Conservation (phyloP, 768 basidiomycete species). For the Lactarius psammicola region DNA sequence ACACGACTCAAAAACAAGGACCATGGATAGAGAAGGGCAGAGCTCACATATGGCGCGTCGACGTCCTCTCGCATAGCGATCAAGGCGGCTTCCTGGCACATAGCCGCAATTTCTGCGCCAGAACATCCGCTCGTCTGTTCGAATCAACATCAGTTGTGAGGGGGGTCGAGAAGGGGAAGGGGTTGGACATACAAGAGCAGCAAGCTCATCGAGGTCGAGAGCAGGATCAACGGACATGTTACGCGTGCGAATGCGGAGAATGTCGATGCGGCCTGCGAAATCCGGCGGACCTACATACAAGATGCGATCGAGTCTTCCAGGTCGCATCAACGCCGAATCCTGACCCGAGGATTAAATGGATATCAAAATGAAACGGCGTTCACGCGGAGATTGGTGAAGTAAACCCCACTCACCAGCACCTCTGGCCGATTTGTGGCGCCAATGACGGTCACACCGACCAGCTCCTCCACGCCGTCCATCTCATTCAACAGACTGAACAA, state of each 20-base stretch:
- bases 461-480: constrained; percentile 97
- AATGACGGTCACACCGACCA: constrained; percentile 91
- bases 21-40: background rate
- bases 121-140: constrained; percentile 92
- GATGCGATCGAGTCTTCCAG: constrained; percentile 91
- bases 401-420: constrained; percentile 36
- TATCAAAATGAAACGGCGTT: background rate
- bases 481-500: constrained; percentile 93
- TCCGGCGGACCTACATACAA: constrained; percentile 95
- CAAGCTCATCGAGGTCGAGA: constrained; percentile 66
- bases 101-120: constrained; percentile 86
- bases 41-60: constrained; percentile 66
- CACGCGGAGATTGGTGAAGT: constrained; percentile 31
- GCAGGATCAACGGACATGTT: constrained; percentile 79
- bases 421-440: constrained; percentile 97
- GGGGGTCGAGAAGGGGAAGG: background rate
- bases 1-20: background rate
- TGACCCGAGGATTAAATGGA: constrained; percentile 35
- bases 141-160: constrained; percentile 1
- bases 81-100: constrained; percentile 96
- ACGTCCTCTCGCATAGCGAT: constrained; percentile 89
- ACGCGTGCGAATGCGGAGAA: constrained; percentile 70
- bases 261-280: constrained; percentile 73
- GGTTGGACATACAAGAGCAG: constrained; percentile 53
- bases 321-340: constrained; percentile 95